Percentiles rank a stretch among this genome's conserved stretches.
phyloP scores from a whole-genome alignment of 2,329 filamentous ascomycete species.

The Aspergillus oerlinghausenensis region DNA sequence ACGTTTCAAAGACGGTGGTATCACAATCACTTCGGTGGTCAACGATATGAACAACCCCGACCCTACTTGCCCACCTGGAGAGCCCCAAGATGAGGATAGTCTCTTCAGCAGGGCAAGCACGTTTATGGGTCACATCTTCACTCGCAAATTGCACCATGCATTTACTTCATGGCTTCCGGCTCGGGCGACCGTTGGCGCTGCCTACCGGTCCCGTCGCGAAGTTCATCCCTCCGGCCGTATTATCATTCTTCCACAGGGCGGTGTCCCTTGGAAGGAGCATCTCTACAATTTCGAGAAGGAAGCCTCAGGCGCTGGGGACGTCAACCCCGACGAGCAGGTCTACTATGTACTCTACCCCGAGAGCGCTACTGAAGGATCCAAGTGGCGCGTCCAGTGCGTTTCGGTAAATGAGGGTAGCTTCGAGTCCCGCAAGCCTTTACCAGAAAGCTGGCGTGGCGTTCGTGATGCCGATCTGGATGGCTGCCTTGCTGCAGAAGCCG shows the following conservation, averaged over 20 bases:
- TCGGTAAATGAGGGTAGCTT: conserved; percentile 81
- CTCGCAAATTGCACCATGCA: conserved; percentile 72
- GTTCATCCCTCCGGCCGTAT: conserved; percentile 72
- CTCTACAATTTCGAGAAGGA: conserved; percentile 79
- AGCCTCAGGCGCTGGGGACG: conserved; percentile 29
- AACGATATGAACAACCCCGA: conserved; percentile 69
- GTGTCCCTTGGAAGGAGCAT: conserved; percentile 90
- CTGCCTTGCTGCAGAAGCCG: conserved; percentile 38
- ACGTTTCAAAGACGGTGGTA: conserved; percentile 76
- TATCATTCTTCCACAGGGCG: conserved; percentile 73
- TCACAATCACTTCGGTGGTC: conserved; percentile 81
- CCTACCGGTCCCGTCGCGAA: conserved; percentile 64
- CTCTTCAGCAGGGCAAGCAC: conserved; percentile 72
- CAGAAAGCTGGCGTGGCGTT: conserved; percentile 86
- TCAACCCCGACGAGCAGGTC: conserved; percentile 52
- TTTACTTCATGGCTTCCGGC: conserved; percentile 80
- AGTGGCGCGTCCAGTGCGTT: conserved; percentile 95
- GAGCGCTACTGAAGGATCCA: conserved; percentile 65
- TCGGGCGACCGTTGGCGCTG: conserved; percentile 68
- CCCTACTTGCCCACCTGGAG: conserved; percentile 43
- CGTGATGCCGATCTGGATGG: conserved; percentile 79
- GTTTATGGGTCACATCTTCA: conserved; percentile 87
- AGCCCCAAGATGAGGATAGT: conserved; percentile 73
- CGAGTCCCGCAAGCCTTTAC: conserved; percentile 83
- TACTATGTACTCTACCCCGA: conserved; percentile 92